Conservation (phyloP, 1,284 basidiomycete genomes). For the Puccinia triticina region DNA sequence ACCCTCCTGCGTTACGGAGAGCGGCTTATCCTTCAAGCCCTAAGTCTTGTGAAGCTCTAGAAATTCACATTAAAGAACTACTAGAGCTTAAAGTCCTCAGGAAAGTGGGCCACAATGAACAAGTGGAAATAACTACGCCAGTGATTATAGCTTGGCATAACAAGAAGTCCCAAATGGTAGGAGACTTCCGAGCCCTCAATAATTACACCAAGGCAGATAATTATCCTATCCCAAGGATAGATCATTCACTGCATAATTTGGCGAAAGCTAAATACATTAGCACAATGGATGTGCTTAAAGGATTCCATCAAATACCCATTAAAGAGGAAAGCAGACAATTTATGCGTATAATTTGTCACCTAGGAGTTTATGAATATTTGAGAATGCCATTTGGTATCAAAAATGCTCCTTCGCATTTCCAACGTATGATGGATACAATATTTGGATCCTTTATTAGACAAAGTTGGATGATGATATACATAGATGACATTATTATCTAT, state of each 20-base stretch:
- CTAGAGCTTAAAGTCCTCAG: neutral
- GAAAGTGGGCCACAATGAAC: slow-evolving; percentile 23
- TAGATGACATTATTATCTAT: too few relatives aligned
- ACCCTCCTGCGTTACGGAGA: neutral
- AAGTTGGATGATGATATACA: too few relatives aligned
- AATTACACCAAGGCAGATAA: neutral
- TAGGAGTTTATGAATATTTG: neutral
- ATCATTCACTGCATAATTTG: slow-evolving; percentile 11
- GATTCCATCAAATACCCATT: neutral
- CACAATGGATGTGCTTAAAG: slow-evolving; percentile 19
- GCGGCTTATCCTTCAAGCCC: slow-evolving; percentile 5
- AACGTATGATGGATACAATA: too few relatives aligned
- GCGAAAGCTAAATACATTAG: slow-evolving; percentile 13
- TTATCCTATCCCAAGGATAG: slow-evolving; percentile 20
- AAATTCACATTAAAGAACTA: slow-evolving; percentile 27
- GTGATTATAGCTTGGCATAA: slow-evolving; percentile 21
- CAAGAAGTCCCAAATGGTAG: slow-evolving; percentile 3
- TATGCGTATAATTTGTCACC: neutral
- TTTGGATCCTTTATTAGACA: too few relatives aligned
- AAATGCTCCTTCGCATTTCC: neutral
- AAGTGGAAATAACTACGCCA: slow-evolving; percentile 11
- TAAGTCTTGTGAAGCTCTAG: neutral
- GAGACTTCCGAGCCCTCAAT: slow-evolving; percentile 9
- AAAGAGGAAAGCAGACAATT: neutral
- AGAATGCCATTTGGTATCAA: slow-evolving; percentile 16